Evolutionary conservation across 805 yeast species (phyloP), one percentile per base, ranked within the genome.

Genomic region (Candida schatavii): DNA sequence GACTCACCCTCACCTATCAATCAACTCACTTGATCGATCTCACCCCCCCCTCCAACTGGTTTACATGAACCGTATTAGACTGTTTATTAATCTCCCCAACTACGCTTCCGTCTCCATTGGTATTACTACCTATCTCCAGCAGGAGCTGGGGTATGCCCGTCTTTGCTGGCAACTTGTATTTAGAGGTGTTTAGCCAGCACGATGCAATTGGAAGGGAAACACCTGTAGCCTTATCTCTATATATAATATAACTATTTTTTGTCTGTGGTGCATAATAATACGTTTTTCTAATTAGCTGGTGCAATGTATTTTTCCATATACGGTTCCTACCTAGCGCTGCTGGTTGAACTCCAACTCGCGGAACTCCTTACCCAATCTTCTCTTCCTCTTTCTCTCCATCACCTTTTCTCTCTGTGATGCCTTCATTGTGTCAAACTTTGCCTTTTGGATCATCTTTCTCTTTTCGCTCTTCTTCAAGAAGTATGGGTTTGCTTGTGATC

Each of bases 371-470:
- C 96, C 90, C 65, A 82, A 70, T 68, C 81, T 79, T 75, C 79
- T 84, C 85, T 83, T 86, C 61, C 91, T 80, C 80, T 83, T 89
- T 67, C 91, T 80, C 66, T 85, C 93, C 79, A 86, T 78, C 30
- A 81, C 86, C 74, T 84, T 86, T 47, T 83, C 89, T 55, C 89
- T 74, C 64, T 85, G 90, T 39, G 69, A 68, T 10, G 80, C 62
- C 63, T 76, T 82, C 90, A 86, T 81, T 44, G 70, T 66, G 37
- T 85, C 90, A 61, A 83, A 86, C 61, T 83, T 84, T 61, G 85
- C 86, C 64, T 83, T 82, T 53, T 84, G 89, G 27, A 85, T 66
- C 61, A 86, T 75, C 64, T 82, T 85, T 47, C 87, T 70, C 64
- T 82, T 78, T 44, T 86, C 95, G 38, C 83, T 72, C 50, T 78